Percentiles rank a stretch among this genome's conserved stretches.
These are phyloP conservation scores for Cocos nucifera DNA, from an alignment of 176 grass and related monocot genomes.

Conservation along the genomic window DNA sequence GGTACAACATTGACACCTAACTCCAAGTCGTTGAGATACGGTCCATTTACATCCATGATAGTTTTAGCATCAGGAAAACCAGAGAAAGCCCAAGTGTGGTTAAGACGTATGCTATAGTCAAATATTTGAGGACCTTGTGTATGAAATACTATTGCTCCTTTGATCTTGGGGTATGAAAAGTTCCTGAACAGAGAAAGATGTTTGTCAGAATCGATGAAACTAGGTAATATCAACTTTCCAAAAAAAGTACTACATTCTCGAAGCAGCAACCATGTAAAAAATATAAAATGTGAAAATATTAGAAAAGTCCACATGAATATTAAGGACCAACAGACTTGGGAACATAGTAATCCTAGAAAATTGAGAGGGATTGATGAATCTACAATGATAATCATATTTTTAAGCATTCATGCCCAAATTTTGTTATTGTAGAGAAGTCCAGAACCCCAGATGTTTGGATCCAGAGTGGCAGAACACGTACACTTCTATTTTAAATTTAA, in stretches of 20 bases:
- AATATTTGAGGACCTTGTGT: slow-evolving; percentile 28
- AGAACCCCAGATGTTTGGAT: no score
- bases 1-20: slow-evolving; percentile 36
- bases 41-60: slow-evolving; percentile 49
- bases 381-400: no score
- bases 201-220: neutral
- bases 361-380: no score
- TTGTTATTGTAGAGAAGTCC: no score
- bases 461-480: no score
- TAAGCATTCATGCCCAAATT: no score
- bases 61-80: slow-evolving; percentile 44
- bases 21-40: slow-evolving; percentile 42
- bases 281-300: no score
- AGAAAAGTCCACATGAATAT: no score
- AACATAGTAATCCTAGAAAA: no score
- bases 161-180: slow-evolving; percentile 36
- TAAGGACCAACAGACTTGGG: no score
- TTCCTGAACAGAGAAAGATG: slow-evolving; percentile 30
- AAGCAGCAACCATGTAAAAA: neutral
- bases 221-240: no score
- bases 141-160: slow-evolving; percentile 39
- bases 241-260: neutral
- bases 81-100: slow-evolving; percentile 48
- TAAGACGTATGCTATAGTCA: slow-evolving; percentile 49
- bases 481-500: no score